Conservation (phyloP, 2,329 filamentous ascomycete species). For the Colletotrichum ledebouriae region DNA sequence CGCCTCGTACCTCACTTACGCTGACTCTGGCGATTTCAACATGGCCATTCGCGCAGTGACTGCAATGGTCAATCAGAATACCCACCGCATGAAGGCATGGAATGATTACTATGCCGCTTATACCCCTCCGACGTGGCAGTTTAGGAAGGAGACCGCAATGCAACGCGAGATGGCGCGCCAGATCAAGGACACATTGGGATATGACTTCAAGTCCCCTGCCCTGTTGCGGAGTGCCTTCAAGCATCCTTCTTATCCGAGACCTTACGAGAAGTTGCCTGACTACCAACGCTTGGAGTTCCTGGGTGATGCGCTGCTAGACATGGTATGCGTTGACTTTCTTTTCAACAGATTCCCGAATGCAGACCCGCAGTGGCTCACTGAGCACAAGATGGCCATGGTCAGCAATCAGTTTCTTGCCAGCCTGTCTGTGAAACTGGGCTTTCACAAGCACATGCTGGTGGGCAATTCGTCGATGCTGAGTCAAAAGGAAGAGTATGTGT, state of each 20-base stretch:
- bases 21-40: slow-evolving; percentile 61
- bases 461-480: slow-evolving; percentile 60
- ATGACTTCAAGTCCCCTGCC: slow-evolving; percentile 79
- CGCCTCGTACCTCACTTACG: slow-evolving; percentile 75
- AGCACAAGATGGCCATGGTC: slow-evolving; percentile 99
- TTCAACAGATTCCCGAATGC: slow-evolving; percentile 82
- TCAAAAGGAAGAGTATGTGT: slow-evolving; percentile 67
- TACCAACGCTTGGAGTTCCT: slow-evolving; percentile 95
- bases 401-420: slow-evolving; percentile 94
- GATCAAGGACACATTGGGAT: slow-evolving; percentile 70
- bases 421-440: slow-evolving; percentile 81
- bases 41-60: slow-evolving; percentile 75
- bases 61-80: slow-evolving; percentile 75
- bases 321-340: slow-evolving; percentile 85
- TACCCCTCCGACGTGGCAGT: slow-evolving; percentile 78
- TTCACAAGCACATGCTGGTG: slow-evolving; percentile 79
- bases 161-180: slow-evolving; percentile 77
- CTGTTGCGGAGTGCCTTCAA: slow-evolving; percentile 88
- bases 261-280: slow-evolving; percentile 83
- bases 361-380: slow-evolving; percentile 96
- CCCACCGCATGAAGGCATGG: slow-evolving; percentile 79
- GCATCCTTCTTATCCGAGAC: slow-evolving; percentile 84
- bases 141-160: slow-evolving; percentile 69
- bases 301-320: slow-evolving; percentile 89
- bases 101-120: slow-evolving; percentile 81